Conservation (phyloP, 257 asterid species). For the Solanum etuberosum region DNA sequence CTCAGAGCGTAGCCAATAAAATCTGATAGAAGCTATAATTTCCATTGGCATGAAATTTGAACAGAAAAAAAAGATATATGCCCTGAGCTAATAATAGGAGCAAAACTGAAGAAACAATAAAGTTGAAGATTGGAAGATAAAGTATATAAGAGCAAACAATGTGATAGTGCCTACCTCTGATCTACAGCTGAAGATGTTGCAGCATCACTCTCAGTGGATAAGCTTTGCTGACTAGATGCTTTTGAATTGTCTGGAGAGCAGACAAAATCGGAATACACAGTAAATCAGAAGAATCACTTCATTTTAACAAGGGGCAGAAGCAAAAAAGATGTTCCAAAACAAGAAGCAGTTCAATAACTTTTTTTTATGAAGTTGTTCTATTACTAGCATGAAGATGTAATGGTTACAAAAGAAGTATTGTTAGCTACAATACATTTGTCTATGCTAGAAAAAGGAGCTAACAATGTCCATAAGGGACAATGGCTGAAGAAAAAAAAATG, state of each 20-base stretch:
- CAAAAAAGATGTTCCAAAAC: not conserved
- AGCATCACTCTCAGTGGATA: slow-evolving; percentile 31
- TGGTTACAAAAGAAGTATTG: not conserved
- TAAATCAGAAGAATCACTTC: not conserved
- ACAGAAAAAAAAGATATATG: not conserved
- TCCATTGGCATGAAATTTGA: not conserved
- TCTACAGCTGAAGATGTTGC: slow-evolving; percentile 39
- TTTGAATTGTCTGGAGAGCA: slow-evolving; percentile 57
- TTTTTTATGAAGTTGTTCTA: not conserved
- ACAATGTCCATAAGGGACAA: not conserved
- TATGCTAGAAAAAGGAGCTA: not conserved
- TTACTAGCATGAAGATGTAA: not conserved
- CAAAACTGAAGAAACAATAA: not conserved
- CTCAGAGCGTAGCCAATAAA: not conserved
- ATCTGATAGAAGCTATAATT: not conserved
- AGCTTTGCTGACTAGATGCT: slow-evolving; percentile 41
- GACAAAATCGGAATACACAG: slow-evolving; percentile 7
- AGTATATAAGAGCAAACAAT: not conserved
- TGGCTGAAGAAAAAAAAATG: not conserved
- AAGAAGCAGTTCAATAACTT: not conserved
- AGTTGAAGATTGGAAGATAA: not conserved
- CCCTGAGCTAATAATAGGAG: not conserved
- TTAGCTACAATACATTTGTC: not conserved
- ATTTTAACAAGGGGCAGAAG: not conserved
- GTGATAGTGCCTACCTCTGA: slow-evolving; percentile 36